Base-by-base conservation (phyloP, 306 rosid species). In the Corylus avellana region DNA sequence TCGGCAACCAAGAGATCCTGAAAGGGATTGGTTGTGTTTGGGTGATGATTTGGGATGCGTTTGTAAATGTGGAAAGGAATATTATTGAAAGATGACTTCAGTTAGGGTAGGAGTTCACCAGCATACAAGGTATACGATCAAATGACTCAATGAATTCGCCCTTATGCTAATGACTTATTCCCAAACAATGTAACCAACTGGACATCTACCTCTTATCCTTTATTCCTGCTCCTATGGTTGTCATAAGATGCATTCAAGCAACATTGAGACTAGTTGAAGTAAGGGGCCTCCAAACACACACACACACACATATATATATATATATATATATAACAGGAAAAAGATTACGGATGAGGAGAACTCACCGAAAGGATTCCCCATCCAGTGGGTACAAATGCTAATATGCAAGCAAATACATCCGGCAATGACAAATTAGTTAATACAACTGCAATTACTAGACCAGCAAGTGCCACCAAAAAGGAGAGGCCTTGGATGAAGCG, bases 321-420 rank as follows among this genome's bases (percentile, higher is more conserved):
- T 17, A 64, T 14, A 37, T 37, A 1, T 5, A 42, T 5, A 42
- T 64, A 37, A n/a, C n/a, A n/a, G n/a, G n/a, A n/a, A n/a, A 61
- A 22, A 46, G 48, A n/a, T 56, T 11, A 73, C n/a, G 14, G 66
- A 70, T 39, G 49, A 69, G 46, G 64, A 77, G 55, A 86, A 90
- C 98, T 89, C 85, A 91, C 99, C 7, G 91, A 93, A 27, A 95
- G 88, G 77, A 95, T 78, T 87, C 94, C 98, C 99, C 99, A 93
- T 79, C 99, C 98, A 4, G 99, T 93, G 18, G 98, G 96, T 79
- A 95, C 35, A 83, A 95, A 95, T 22, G 94, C 99, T 77, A 95
- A 84, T 76, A 93, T 85, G 78, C 80, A 85, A 72, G 99, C 98
- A 82, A 95, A 90, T 77, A 95, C 46, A 78, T 95, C 98, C 20